Base-by-base conservation (phyloP, 441 rosid genomes). In the Brassica balearica region DNA sequence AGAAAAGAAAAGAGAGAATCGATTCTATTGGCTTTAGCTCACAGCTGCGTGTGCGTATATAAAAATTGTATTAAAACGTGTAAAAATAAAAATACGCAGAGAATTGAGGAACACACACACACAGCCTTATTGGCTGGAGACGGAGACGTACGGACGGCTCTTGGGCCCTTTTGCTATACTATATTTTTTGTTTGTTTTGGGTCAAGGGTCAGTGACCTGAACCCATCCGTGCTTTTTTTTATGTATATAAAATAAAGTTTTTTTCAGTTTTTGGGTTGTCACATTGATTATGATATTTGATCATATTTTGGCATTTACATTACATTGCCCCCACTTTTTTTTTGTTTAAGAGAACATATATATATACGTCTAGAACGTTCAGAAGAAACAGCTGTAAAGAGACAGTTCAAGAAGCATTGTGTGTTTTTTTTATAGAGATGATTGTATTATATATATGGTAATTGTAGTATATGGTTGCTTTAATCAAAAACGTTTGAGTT, bases 61-160 rank as follows among this genome's bases (percentile, higher is more conserved):
- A 51, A 51, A 34, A 51, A 34, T 56, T 56, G 48, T 22, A 75
- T 14, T n/a, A 25, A 56, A 64, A 36, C 43, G 66, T 36, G 25
- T 25, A 59, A 32, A 32, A 32, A 1, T 1, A 32, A 69, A 43
- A 4, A 46, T 8, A 34, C 8, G 19, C 25, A 15, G 67, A 65
- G 43, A 22, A 8, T 1, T 6, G 61, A 53, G 20, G 46, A 75
- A 61, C n/a, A 2, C 5, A 8, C 20, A 14, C 51, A 77, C 36
- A 0, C 55, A 77, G 69, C 73, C 69, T 43, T 67, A 73, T 73
- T 73, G 74, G 74, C 34, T 73, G 70, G 65, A 60, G 73, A 66
- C 41, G 73, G 72, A 59, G 43, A 43, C 60, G 82, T 78, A 78
- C 82, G 82, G 73, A 78, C 34, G 64, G 65, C 46, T 70, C 61